A percentile compares a stretch with the other conserved stretches of the same genome.
Conservation (phyloP, 2,329 filamentous ascomycete genomes). For the Laburnicola sp. region DNA sequence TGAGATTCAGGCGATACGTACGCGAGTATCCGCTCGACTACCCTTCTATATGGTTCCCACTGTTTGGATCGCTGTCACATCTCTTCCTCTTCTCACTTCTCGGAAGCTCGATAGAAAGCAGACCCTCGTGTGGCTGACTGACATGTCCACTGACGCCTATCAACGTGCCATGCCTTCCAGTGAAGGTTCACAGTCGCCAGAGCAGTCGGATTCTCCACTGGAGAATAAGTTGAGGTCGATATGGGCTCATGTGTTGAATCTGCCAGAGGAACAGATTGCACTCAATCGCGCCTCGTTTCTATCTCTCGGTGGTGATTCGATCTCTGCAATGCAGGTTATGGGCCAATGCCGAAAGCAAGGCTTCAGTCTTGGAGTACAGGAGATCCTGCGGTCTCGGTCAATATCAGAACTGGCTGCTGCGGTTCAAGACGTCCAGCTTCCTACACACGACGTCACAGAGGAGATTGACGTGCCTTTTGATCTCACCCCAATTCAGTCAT, state of each 20-base stretch:
- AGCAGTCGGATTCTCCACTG: slow-evolving; percentile 14
- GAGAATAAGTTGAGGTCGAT: slow-evolving; percentile 29
- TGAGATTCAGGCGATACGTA: slow-evolving; percentile 8
- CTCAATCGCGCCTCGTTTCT: slow-evolving; percentile 44
- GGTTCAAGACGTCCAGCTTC: slow-evolving; percentile 24
- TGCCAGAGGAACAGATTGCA: slow-evolving; percentile 28
- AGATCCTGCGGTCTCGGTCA: slow-evolving; percentile 53
- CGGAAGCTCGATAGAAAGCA: slow-evolving; percentile 23
- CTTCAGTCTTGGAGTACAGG: slow-evolving; percentile 52
- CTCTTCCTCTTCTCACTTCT: slow-evolving; percentile 23
- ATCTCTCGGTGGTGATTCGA: slow-evolving; percentile 53
- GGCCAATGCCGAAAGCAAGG: slow-evolving; percentile 52
- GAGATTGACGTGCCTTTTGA: slow-evolving; percentile 35
- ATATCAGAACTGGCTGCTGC: slow-evolving; percentile 40
- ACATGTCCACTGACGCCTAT: slow-evolving; percentile 21
- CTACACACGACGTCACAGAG: slow-evolving; percentile 25
- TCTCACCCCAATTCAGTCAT: slow-evolving; percentile 38
- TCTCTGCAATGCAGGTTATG: slow-evolving; percentile 56
- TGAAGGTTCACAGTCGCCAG: background rate
- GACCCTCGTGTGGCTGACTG: slow-evolving; percentile 18
- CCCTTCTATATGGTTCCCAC: slow-evolving; percentile 15
- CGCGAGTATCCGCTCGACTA: slow-evolving; percentile 9
- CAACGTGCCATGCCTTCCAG: slow-evolving; percentile 18
- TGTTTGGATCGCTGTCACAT: slow-evolving; percentile 20
- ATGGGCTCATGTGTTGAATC: slow-evolving; percentile 38